Base-by-base conservation (phyloP, 306 rosid species). In the Adenanthera pavonina region DNA sequence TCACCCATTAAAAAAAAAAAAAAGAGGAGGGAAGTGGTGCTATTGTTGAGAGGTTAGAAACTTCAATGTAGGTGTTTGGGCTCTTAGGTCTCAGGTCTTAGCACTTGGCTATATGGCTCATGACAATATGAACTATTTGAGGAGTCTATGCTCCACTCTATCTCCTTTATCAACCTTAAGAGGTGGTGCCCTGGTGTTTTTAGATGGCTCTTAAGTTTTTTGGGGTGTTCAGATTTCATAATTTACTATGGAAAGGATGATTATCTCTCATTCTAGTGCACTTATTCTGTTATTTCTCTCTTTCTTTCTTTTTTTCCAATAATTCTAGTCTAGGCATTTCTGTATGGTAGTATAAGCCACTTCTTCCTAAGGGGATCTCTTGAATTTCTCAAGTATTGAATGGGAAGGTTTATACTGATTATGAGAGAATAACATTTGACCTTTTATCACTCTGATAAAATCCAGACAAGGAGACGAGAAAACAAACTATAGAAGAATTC, bases 21-120 rank as follows among this genome's bases (percentile, higher is more conserved):
- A 25, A 25, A 25, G 30, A 30, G 69, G 67, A 79, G 81, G 57
- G 19, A 16, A 70, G 81, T 36, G 78, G 53, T 74, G 72, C 86
- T 66, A 65, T 83, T 78, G 73, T 20, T 20, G 66, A 48, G 78
- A 74, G 77, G 56, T 79, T 79, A 72, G 76, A 66, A 66, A 78
- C 80, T 78, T 78, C 53, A 33, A 67, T 83, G 25, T 57, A 47
- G 69, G 67, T 78, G 51, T 79, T 65, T 48, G 41, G 44, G 41
- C 59, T 67, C 49, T 6, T 40, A n/a, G 14, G 12, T 40, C 49
- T 1, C 38, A n/a, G 14, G 5, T 67, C 49, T 6, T 67, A 17
- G 33, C 48, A 67, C 35, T 3, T 48, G 78, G 75, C 84, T 75
- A 76, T 57, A 75, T 60, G 76, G 74, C 74, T 76, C 75, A 14